Evolutionary conservation across 2,329 filamentous ascomycete genomes (phyloP).

Genomic region (Fusarium staphyleae): DNA sequence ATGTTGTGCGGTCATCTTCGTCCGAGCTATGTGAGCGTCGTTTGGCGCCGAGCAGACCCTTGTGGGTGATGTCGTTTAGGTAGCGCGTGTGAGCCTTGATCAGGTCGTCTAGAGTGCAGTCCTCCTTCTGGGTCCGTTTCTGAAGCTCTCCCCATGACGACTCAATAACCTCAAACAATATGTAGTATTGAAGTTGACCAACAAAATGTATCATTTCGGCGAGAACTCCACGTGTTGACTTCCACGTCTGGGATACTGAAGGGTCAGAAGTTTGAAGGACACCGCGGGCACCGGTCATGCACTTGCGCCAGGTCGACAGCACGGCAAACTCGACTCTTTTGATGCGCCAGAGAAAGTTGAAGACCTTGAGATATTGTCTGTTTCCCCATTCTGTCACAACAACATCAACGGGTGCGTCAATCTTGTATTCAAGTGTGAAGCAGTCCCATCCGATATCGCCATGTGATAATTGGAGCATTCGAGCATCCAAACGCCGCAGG

Average conservation of each 20-base stretch:
- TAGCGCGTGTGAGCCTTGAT: conserved; percentile 92
- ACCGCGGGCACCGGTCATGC: conserved; percentile 93
- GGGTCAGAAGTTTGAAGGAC: conserved; percentile 78
- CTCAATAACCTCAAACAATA: conserved; percentile 98
- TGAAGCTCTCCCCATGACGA: conserved; percentile 93
- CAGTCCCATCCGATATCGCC: conserved; percentile 99
- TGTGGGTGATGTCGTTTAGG: conserved; percentile 92
- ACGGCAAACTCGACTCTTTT: conserved; percentile 97
- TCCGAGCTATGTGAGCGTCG: conserved; percentile 53
- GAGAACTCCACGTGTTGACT: conserved; percentile 83
- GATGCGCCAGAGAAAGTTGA: conserved; percentile 98
- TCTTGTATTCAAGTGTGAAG: conserved; percentile 98
- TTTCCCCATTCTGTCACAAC: conserved; percentile 96
- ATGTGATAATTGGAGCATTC: conserved; percentile 95
- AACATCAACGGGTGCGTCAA: conserved; percentile 94
- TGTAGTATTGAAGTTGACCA: conserved; percentile 97
- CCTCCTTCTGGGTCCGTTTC: conserved; percentile 79
- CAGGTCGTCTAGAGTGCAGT: conserved; percentile 91
- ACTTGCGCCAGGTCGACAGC: conserved; percentile 88
- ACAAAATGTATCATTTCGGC: conserved; percentile 99
- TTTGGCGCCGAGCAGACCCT: conserved; percentile 85
- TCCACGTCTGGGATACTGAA: conserved; percentile 82
- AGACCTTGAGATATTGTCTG: conserved; percentile 96
- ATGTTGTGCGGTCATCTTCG: conserved; percentile 75
- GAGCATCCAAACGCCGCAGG: conserved; percentile 88